These are phyloP conservation scores for Syzygium grande DNA, from an alignment of 345 rosid species.

Conservation along the genomic window DNA sequence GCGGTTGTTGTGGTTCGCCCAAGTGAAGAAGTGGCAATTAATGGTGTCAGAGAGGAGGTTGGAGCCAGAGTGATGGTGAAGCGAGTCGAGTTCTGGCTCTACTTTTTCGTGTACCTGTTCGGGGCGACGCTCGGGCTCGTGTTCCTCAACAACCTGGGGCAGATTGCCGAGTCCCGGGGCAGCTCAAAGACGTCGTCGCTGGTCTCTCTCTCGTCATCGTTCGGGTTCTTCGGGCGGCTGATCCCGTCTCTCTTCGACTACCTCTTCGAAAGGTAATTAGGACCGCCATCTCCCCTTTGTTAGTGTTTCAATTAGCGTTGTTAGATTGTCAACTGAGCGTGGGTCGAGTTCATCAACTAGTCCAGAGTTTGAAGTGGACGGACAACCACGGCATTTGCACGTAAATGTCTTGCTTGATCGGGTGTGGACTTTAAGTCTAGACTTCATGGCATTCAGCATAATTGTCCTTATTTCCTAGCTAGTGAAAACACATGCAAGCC, in stretches of 20 bases:
- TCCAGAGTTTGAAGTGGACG: not conserved
- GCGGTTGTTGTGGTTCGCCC: not conserved
- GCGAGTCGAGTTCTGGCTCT: conserved; percentile 70
- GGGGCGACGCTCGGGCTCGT: conserved; percentile 81
- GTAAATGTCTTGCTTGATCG: not conserved
- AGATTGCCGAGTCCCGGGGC: conserved; percentile 83
- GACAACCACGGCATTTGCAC: not conserved
- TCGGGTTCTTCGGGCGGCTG: conserved; percentile 90
- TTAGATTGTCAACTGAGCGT: not conserved
- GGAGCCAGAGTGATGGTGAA: conserved; percentile 50
- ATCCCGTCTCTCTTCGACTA: conserved; percentile 66
- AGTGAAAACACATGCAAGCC: not conserved
- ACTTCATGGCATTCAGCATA: not conserved
- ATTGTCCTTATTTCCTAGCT: not conserved
- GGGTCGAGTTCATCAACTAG: not conserved
- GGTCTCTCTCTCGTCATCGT: conserved; percentile 82
- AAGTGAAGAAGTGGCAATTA: not conserved
- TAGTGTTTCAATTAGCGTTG: not conserved
- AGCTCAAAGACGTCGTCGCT: conserved; percentile 35
- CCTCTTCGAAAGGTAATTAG: conserved; percentile 46
- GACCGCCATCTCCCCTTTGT: not conserved
- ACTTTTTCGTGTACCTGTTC: conserved; percentile 51
- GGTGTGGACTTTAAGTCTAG: no score
- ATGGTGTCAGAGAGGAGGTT: conserved; percentile 46
- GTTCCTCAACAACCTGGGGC: conserved; percentile 82